Percentiles rank a stretch among this genome's conserved stretches.
Conservation (phyloP, 768 basidiomycete species). For the Mycena alexandri region DNA sequence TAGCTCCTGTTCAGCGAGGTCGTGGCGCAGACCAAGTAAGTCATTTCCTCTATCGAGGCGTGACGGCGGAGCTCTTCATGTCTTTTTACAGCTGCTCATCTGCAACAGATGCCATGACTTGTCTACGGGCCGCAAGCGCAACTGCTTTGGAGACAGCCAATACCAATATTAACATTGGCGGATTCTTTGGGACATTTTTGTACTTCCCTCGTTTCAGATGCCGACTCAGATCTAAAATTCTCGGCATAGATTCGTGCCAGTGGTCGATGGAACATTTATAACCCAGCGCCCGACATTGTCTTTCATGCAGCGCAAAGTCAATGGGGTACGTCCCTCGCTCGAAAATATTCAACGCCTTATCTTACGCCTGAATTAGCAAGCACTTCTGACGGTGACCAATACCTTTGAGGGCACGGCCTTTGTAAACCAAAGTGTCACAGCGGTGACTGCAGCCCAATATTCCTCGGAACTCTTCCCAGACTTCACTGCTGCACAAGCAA, state of each 20-base stretch:
- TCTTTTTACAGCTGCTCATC: constrained; percentile 38
- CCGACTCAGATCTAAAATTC: no score
- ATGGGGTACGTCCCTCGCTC: constrained; percentile 45
- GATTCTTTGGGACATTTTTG: constrained; percentile 41
- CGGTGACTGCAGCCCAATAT: constrained; percentile 38
- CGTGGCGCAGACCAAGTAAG: constrained; percentile 39
- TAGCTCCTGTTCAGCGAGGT: constrained; percentile 41
- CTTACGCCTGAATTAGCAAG: constrained; percentile 30
- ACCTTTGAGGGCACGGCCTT: constrained; percentile 48
- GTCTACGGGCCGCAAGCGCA: constrained; percentile 39
- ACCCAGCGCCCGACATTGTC: constrained; percentile 48
- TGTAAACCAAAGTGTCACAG: constrained; percentile 36
- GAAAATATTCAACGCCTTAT: background rate
- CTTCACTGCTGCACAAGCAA: constrained; percentile 26
- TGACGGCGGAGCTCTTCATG: background rate
- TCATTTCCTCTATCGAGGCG: background rate
- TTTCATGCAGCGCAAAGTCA: constrained; percentile 43
- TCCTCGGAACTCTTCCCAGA: constrained; percentile 42
- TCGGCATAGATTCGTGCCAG: constrained; percentile 44
- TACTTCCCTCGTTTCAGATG: no score
- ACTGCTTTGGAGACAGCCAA: constrained; percentile 44
- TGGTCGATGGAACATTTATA: constrained; percentile 53
- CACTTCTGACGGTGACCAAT: constrained; percentile 44
- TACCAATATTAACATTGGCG: constrained; percentile 39
- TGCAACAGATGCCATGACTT: constrained; percentile 30